Evolutionary conservation across 2,329 filamentous ascomycete species (phyloP).

Genomic region (Cladosporium sp.): DNA sequence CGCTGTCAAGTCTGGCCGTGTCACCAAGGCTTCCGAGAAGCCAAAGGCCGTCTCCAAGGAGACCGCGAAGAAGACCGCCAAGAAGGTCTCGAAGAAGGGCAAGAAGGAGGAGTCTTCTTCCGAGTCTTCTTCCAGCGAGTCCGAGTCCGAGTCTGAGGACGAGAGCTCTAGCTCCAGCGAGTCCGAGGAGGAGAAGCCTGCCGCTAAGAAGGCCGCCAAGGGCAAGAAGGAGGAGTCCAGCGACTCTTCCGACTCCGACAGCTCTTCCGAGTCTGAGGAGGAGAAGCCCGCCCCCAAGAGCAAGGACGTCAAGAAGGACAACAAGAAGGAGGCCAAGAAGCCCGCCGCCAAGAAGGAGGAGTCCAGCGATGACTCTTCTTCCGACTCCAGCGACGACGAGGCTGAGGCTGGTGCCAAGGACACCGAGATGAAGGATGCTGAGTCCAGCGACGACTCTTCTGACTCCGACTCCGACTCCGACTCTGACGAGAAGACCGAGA

Average conservation of each 20-base stretch:
- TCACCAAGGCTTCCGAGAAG: slow-evolving; percentile 64
- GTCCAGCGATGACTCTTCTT: slow-evolving; percentile 22
- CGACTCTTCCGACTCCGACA: slow-evolving; percentile 1
- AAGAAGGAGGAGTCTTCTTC: slow-evolving; percentile 47
- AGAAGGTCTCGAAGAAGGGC: slow-evolving; percentile 41
- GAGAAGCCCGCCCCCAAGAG: slow-evolving; percentile 20
- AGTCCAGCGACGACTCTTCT: slow-evolving; percentile 19
- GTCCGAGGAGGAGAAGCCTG: slow-evolving; percentile 34
- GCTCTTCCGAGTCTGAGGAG: slow-evolving; percentile 17
- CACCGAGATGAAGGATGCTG: slow-evolving; percentile 13
- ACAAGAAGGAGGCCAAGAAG: slow-evolving; percentile 30
- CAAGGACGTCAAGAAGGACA: slow-evolving; percentile 34
- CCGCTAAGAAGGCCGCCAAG: slow-evolving; percentile 24
- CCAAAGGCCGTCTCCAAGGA: slow-evolving; percentile 56
- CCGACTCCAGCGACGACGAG: slow-evolving; percentile 16
- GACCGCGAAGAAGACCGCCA: slow-evolving; percentile 47
- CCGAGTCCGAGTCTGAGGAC: slow-evolving; percentile 9
- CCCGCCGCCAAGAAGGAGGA: slow-evolving; percentile 21
- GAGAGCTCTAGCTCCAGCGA: slow-evolving; percentile 34
- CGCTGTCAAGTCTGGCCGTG: slow-evolving; percentile 60
- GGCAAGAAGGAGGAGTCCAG: slow-evolving; percentile 18
- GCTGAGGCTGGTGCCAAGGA: slow-evolving; percentile 11
- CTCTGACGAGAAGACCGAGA: slow-evolving; percentile 2
- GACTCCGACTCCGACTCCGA: slow-evolving; percentile 21
- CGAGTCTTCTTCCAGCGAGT: slow-evolving; percentile 4